These are phyloP conservation scores for Calonectria leucothoes DNA, from an alignment of 2,329 filamentous ascomycete genomes.

Conservation along the genomic window DNA sequence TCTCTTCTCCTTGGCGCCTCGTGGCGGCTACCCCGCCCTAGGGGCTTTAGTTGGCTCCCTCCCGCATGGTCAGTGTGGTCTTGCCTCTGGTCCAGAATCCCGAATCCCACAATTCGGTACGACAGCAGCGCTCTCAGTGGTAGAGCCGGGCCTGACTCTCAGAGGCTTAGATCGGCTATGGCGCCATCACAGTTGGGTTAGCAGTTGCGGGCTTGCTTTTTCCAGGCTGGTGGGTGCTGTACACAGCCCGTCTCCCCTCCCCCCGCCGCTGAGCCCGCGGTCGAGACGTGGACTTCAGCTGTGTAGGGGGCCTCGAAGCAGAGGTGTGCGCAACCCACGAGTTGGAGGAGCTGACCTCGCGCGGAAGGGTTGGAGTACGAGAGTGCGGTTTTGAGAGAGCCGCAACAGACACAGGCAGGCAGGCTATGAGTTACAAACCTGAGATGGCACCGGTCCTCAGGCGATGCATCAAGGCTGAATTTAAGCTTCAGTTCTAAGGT, in stretches of 20 bases:
- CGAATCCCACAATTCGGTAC: slow-evolving; percentile 1
- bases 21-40: background rate
- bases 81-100: background rate
- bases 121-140: background rate
- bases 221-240: slow-evolving; percentile 5
- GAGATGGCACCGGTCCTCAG: background rate
- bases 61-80: background rate
- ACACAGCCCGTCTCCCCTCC: slow-evolving; percentile 7
- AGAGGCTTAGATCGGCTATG: background rate
- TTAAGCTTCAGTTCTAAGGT: background rate
- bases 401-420: background rate
- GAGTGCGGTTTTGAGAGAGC: background rate
- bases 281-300: slow-evolving; percentile 10
- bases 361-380: too few species aligned
- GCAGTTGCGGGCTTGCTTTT: background rate
- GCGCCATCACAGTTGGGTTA: slow-evolving; percentile 1
- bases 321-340: background rate
- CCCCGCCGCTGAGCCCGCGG: slow-evolving; percentile 5
- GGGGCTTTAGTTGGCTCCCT: background rate
- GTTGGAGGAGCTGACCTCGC: background rate
- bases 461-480: background rate
- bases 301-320: background rate
- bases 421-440: background rate
- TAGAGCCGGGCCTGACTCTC: background rate
- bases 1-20: background rate